Conservation (phyloP, 257 asterid genomes). For the Ophiorrhiza pumila region DNA sequence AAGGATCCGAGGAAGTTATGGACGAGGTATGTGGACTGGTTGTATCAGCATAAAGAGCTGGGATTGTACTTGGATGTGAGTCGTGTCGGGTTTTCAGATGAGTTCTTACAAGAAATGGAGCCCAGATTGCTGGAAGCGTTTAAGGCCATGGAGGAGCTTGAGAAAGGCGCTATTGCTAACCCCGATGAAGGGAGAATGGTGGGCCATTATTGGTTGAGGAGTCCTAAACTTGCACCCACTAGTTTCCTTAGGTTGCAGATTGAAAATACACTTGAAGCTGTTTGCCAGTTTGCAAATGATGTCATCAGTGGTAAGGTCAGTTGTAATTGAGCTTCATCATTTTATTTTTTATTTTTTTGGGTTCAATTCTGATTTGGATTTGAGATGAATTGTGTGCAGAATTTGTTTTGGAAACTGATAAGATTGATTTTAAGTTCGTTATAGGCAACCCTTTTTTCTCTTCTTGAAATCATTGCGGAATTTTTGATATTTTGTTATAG, state of each 20-base stretch:
- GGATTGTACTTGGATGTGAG: constrained; percentile 86
- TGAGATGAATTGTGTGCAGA: background rate
- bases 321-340: background rate
- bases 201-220: constrained; percentile 94
- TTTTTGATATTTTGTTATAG: background rate
- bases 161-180: constrained; percentile 93
- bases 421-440: background rate
- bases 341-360: background rate
- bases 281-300: constrained; percentile 63
- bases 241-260: constrained; percentile 57
- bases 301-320: constrained; percentile 99
- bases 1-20: constrained; percentile 71
- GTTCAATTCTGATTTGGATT: background rate
- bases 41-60: constrained; percentile 93
- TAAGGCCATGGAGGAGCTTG: constrained; percentile 74
- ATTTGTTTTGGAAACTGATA: background rate
- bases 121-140: constrained; percentile 72
- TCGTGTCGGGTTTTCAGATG: constrained; percentile 85
- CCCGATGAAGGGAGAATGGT: constrained; percentile 99
- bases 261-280: constrained; percentile 60
- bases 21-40: constrained; percentile 87
- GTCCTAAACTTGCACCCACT: constrained; percentile 76
- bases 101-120: constrained; percentile 77
- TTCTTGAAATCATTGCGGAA: background rate
- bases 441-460: background rate